phyloP scores from a whole-genome alignment of 1,139 yeast species.

The Ashbya aceris region DNA sequence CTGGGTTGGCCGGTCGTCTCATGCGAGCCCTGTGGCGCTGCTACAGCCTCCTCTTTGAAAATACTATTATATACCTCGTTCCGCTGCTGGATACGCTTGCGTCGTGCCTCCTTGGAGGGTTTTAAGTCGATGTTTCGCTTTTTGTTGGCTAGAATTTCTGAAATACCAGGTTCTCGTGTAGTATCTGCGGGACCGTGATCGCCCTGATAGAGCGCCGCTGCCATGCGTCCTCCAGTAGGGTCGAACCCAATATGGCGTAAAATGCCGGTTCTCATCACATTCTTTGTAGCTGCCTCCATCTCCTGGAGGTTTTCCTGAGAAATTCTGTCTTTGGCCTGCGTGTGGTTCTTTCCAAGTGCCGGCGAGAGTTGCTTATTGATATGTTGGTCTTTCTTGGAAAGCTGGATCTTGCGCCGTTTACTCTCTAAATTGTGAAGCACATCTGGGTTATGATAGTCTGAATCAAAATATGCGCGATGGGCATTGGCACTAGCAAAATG shows the following conservation, averaged over 20 bases:
- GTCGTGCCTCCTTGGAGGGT: conserved; percentile 25
- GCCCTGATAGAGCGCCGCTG: conserved; percentile 16
- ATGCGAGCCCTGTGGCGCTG: neutral
- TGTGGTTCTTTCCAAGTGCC: conserved; percentile 7
- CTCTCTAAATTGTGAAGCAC: conserved; percentile 31
- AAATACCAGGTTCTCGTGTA: conserved; percentile 16
- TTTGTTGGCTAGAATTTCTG: conserved; percentile 27
- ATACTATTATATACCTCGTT: conserved; percentile 19
- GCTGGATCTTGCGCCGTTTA: conserved; percentile 23
- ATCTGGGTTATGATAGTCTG: conserved; percentile 41
- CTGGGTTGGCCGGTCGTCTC: neutral
- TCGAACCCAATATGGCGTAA: conserved; percentile 43
- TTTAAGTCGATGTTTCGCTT: conserved; percentile 28
- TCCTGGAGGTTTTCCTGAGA: conserved; percentile 17
- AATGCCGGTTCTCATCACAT: conserved; percentile 34
- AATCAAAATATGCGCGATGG: conserved; percentile 41
- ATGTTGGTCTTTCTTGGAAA: conserved; percentile 18
- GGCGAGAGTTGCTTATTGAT: conserved; percentile 15
- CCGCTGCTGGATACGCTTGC: conserved; percentile 21
- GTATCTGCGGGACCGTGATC: conserved; percentile 14
- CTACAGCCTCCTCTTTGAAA: conserved; percentile 7
- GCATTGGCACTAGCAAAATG: conserved; percentile 35
- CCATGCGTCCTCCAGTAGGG: conserved; percentile 34
- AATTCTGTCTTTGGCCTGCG: neutral
- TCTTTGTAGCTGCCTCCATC: conserved; percentile 25